Evolutionary conservation across 1,284 basidiomycete species (phyloP).

Genomic region (Neolentinus lepideus): DNA sequence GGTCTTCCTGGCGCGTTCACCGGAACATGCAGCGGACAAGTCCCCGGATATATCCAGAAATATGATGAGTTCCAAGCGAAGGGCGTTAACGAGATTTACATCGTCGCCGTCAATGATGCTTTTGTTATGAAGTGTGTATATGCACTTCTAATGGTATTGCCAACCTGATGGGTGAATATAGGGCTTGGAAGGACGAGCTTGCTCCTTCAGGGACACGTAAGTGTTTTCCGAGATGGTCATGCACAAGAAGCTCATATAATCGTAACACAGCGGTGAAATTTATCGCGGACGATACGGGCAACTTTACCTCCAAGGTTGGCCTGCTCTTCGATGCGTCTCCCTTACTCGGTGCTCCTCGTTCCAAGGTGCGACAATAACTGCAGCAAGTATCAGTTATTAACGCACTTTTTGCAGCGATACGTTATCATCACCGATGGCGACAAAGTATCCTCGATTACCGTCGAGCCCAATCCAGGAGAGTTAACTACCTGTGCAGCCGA

Average conservation of each 20-base stretch:
- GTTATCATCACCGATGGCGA: slow-evolving; percentile 50
- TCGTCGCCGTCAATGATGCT: slow-evolving; percentile 67
- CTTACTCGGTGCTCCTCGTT: slow-evolving; percentile 55
- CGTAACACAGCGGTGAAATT: slow-evolving; percentile 43
- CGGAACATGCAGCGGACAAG: slow-evolving; percentile 40
- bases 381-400: background rate
- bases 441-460: slow-evolving; percentile 44
- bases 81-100: slow-evolving; percentile 63
- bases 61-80: slow-evolving; percentile 60
- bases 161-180: slow-evolving; percentile 15
- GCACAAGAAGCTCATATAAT: background rate
- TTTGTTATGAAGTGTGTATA: slow-evolving; percentile 51
- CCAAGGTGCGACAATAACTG: slow-evolving; percentile 41
- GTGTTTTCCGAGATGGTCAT: slow-evolving; percentile 13
- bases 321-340: slow-evolving; percentile 58
- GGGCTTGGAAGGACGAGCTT: slow-evolving; percentile 69
- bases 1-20: slow-evolving; percentile 55
- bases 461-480: slow-evolving; percentile 52
- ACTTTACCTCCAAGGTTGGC: slow-evolving; percentile 51
- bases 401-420: slow-evolving; percentile 35
- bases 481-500: slow-evolving; percentile 54
- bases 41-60: slow-evolving; percentile 58
- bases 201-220: slow-evolving; percentile 45
- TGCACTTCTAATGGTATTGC: background rate
- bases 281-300: slow-evolving; percentile 62